Evolutionary conservation across 176 grass and related monocot genomes (phyloP).

Genomic region (Triticum turgidum): DNA sequence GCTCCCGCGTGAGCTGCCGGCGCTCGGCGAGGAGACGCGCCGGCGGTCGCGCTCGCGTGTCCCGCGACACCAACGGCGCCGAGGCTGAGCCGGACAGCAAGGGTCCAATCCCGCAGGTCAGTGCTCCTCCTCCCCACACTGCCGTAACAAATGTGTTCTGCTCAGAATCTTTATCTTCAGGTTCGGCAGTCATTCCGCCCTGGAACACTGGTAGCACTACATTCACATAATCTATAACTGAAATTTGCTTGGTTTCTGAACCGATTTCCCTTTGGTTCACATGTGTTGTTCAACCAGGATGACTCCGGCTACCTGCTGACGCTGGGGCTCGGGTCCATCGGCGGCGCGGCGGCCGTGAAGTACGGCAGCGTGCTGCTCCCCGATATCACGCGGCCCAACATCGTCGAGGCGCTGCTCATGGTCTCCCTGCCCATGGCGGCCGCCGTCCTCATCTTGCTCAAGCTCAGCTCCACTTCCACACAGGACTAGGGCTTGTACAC

Average conservation of each 20-base stretch:
- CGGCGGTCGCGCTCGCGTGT: background rate
- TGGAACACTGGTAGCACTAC: too few species aligned
- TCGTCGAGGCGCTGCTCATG: constrained; percentile 68
- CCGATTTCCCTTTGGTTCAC: too few species aligned
- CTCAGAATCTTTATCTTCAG: background rate
- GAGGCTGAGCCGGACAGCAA: background rate
- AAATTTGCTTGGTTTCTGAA: too few species aligned
- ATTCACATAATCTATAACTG: too few species aligned
- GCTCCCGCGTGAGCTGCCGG: background rate
- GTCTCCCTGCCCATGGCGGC: constrained; percentile 65
- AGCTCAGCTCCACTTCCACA: constrained; percentile 30
- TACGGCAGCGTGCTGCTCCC: constrained; percentile 85
- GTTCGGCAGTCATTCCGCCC: background rate
- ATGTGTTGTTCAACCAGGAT: constrained; percentile 27
- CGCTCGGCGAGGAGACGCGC: background rate
- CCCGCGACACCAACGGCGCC: background rate
- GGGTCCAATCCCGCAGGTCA: background rate
- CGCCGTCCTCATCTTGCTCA: constrained; percentile 58
- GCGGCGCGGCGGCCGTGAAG: constrained; percentile 67
- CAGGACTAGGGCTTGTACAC: constrained; percentile 7
- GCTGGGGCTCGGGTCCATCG: constrained; percentile 63
- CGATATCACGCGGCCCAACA: constrained; percentile 69
- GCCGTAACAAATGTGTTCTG: background rate
- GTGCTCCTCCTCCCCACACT: background rate
- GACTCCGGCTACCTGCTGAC: constrained; percentile 66